Percentiles rank a stretch among this genome's conserved stretches.
Evolutionary conservation across 805 yeast genomes (phyloP).

Genomic region (Nakazawaea peltata): DNA sequence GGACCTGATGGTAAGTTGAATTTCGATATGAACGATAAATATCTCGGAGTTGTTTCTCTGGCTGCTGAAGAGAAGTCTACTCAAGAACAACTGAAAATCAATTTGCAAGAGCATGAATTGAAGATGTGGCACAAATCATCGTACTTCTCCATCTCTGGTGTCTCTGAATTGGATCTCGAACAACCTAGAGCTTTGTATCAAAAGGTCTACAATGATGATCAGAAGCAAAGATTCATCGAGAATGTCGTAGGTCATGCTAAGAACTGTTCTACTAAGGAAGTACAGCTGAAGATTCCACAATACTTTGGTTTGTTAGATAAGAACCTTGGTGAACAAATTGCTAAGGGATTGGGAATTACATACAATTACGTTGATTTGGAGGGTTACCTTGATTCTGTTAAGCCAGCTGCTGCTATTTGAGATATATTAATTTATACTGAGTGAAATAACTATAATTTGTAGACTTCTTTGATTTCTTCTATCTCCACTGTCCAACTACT

Average conservation of each 20-base stretch:
- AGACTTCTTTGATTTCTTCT: constrained; percentile 13
- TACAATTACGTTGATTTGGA: constrained; percentile 25
- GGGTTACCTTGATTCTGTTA: constrained; percentile 20
- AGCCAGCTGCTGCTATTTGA: constrained; percentile 3
- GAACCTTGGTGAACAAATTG: constrained; percentile 30
- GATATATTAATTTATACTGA: neutral
- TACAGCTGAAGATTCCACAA: constrained; percentile 30
- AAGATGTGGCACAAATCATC: constrained; percentile 27
- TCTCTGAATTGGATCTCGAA: constrained; percentile 35
- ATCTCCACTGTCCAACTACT: constrained; percentile 21
- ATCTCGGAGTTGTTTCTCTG: constrained; percentile 24
- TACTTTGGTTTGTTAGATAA: constrained; percentile 33
- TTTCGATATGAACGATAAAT: constrained; percentile 19
- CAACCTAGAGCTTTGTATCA: constrained; percentile 37
- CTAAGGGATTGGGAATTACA: constrained; percentile 31
- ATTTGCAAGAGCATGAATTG: constrained; percentile 27
- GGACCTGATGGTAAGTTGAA: constrained; percentile 15
- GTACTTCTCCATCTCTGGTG: constrained; percentile 30
- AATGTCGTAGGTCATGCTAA: constrained; percentile 33
- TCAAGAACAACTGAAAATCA: constrained; percentile 21
- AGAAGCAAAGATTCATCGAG: constrained; percentile 24
- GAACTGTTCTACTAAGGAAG: constrained; percentile 18
- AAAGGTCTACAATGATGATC: constrained; percentile 26
- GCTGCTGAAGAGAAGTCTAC: constrained; percentile 19
- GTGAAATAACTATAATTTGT: neutral